Conservation (phyloP, 441 rosid genomes). For the Arabidopsis hybrid region DNA sequence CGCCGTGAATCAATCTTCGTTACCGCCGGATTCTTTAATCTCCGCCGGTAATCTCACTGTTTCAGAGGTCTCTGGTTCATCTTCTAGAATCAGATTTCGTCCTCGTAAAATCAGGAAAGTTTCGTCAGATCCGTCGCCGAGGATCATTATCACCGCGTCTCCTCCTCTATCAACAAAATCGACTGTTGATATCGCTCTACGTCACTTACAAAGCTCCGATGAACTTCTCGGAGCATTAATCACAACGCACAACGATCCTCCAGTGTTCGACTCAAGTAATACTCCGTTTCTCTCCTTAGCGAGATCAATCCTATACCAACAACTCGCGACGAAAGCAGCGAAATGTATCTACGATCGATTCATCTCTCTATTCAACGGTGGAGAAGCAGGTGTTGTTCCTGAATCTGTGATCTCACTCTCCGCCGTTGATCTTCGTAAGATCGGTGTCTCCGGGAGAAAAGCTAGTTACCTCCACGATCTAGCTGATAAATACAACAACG, state of each 20-base stretch:
- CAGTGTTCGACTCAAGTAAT: slow-evolving; percentile 53
- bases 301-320: slow-evolving; percentile 75
- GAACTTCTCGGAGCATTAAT: slow-evolving; percentile 60
- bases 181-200: slow-evolving; percentile 66
- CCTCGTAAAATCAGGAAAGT: slow-evolving; percentile 64
- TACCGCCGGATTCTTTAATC: slow-evolving; percentile 26
- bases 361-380: slow-evolving; percentile 61
- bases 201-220: slow-evolving; percentile 61
- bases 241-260: slow-evolving; percentile 55
- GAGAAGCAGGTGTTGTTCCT: slow-evolving; percentile 55
- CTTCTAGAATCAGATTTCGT: slow-evolving; percentile 57
- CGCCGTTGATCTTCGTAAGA: slow-evolving; percentile 62
- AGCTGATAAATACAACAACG: slow-evolving; percentile 54
- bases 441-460: slow-evolving; percentile 79
- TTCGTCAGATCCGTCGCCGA: slow-evolving; percentile 24
- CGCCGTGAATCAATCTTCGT: slow-evolving; percentile 17
- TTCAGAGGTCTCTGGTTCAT: slow-evolving; percentile 25
- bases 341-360: slow-evolving; percentile 73
- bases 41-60: neutral
- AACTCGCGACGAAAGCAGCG: slow-evolving; percentile 81
- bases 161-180: slow-evolving; percentile 53
- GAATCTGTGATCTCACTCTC: slow-evolving; percentile 54
- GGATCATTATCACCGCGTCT: neutral
- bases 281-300: slow-evolving; percentile 68
- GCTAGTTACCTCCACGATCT: slow-evolving; percentile 83